Evolutionary conservation across 352 stramenopile genomes (phyloP), one percentile per base, ranked within the genome.

Genomic region (Globisporangium ultimum): DNA sequence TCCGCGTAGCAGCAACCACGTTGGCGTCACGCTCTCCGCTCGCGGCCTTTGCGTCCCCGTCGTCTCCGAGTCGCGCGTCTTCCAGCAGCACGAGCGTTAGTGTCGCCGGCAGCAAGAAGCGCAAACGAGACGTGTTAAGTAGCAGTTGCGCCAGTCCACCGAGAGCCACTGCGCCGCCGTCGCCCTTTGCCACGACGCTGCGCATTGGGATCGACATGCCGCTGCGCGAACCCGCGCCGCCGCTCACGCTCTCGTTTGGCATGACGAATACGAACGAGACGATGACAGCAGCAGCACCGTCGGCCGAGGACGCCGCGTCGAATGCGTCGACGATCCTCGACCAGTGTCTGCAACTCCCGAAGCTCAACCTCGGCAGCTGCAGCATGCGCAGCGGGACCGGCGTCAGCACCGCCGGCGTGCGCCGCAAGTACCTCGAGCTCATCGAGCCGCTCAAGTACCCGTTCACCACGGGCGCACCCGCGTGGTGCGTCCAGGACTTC

Each of bases 361-460:
- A 84, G 58, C 78, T 92, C 28, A 81, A 84, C 55, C 71, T 93
- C 46, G 68, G 73, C 62, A 72, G 49, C 14, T 51, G 53, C 41
- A 61, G 54, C 22, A 38, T 46, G 13, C 48, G 65, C 55, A 62
- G 24, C 24, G 24, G 24, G 2, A 28, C 24, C 2, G 24, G 24
- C 24, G 24, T 28, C 24, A 28, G 24, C 5, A 28, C 24, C 24
- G 24, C 24, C 24, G 67, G 42, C 79, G 85, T 55, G 64, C 61
- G 43, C 50, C 61, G 54, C 79, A 84, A 84, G 66, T 91, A 87
- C 57, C 75, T 93, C 18, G 78, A 76, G 45, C 71, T 66, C 21
- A 83, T 93, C 38, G 82, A 71, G 11, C 81, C 84, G 28, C 84
- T 84, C 1, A 84, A 76, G 52, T 74, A 84, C 13, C 84, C 82